Evolutionary conservation across 306 rosid species (phyloP).

Genomic region (Sicyos edulis): DNA sequence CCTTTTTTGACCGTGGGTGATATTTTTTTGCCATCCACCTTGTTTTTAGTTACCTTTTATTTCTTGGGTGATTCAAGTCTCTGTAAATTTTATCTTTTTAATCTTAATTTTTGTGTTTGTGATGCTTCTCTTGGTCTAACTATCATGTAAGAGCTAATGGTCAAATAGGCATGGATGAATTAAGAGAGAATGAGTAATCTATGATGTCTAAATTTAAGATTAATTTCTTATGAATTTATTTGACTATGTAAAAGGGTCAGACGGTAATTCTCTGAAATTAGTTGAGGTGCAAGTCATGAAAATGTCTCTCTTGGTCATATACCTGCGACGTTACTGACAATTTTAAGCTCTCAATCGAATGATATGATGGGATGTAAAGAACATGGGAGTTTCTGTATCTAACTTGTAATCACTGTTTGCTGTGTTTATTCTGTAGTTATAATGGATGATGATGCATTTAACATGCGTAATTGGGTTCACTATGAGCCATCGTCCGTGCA

Average conservation of each 20-base stretch:
- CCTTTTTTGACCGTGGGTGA: too few relatives aligned
- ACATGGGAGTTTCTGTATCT: constrained; percentile 17
- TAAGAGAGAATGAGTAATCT: too few relatives aligned
- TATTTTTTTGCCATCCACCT: too few relatives aligned
- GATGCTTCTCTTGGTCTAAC: neutral
- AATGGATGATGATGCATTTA: constrained; percentile 89
- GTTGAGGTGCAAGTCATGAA: too few relatives aligned
- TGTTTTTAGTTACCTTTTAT: neutral
- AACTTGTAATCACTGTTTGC: constrained; percentile 20
- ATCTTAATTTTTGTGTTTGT: neutral
- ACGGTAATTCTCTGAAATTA: too few relatives aligned
- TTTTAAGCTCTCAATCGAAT: constrained; percentile 5
- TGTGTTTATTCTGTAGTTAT: constrained; percentile 45
- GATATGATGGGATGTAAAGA: constrained; percentile 25
- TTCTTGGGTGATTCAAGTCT: neutral
- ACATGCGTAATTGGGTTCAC: constrained; percentile 94
- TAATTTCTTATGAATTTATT: too few relatives aligned
- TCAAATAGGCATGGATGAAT: too few relatives aligned
- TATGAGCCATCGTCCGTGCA: constrained; percentile 73
- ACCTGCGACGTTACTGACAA: neutral
- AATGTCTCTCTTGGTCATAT: neutral
- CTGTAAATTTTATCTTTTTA: neutral
- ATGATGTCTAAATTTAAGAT: too few relatives aligned
- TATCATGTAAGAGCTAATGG: too few relatives aligned
- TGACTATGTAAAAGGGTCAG: too few relatives aligned